Evolutionary conservation across 2,329 filamentous ascomycete genomes (phyloP).

Genomic region (Apiospora malaysiana): DNA sequence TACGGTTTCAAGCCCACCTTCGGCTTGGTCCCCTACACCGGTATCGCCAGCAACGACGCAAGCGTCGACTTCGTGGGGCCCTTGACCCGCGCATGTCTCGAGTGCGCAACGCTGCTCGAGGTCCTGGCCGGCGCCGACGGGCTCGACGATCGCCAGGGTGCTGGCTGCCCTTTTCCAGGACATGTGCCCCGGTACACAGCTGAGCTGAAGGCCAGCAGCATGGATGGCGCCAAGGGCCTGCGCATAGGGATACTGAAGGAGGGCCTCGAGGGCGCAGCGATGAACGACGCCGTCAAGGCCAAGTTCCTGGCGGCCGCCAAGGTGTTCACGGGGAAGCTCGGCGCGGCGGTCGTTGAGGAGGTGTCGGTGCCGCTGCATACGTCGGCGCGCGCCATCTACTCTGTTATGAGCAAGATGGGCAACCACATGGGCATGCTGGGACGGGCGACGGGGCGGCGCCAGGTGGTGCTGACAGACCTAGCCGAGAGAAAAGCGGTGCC

Average conservation of each 20-base stretch:
- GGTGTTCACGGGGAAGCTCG: slow-evolving; percentile 29
- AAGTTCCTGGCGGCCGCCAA: slow-evolving; percentile 35
- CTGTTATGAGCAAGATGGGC: slow-evolving; percentile 37
- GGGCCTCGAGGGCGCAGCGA: slow-evolving; percentile 34
- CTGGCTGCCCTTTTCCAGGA: slow-evolving; percentile 29
- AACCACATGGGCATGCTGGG: slow-evolving; percentile 43
- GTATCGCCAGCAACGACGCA: slow-evolving; percentile 38
- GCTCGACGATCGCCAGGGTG: slow-evolving; percentile 40
- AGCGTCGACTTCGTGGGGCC: slow-evolving; percentile 41
- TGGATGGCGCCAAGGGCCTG: slow-evolving; percentile 32
- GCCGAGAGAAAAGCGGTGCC: slow-evolving; percentile 45
- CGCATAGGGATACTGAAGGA: slow-evolving; percentile 39
- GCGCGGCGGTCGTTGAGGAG: slow-evolving; percentile 36
- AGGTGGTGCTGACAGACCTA: slow-evolving; percentile 37
- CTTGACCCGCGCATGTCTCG: slow-evolving; percentile 36
- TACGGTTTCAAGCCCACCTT: slow-evolving; percentile 42
- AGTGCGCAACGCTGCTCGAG: slow-evolving; percentile 40
- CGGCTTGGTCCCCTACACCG: slow-evolving; percentile 43
- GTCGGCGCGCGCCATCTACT: slow-evolving; percentile 25
- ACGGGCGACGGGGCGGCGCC: slow-evolving; percentile 30
- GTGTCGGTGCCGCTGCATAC: slow-evolving; percentile 39
- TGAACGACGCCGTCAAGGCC: slow-evolving; percentile 33
- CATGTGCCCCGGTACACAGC: slow-evolving; percentile 28
- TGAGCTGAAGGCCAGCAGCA: slow-evolving; percentile 20
- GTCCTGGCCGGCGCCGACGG: slow-evolving; percentile 40